Evolutionary conservation across 2,329 filamentous ascomycete species (phyloP), one percentile per base, ranked within the genome.

Genomic region (Neopestalotiopsis sp.): DNA sequence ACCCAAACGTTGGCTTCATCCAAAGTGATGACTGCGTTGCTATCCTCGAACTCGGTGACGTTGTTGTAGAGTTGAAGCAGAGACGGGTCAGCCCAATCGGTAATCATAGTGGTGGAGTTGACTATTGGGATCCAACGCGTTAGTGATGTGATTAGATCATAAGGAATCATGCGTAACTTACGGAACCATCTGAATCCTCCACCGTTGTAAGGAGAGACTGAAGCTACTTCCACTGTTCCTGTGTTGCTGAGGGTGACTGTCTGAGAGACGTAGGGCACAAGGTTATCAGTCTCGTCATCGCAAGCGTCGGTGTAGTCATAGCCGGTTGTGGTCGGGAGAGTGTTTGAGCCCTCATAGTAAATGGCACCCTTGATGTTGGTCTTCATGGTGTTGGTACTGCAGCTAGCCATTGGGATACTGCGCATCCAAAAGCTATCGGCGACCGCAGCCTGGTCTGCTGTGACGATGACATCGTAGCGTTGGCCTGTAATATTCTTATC

Each of bases 301-400:
- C 82, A 84, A 17, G 73, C 70, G 24, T 76, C 73, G 0, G 62
- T 66, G 52, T 71, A 74, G 32, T 64, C 40, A 40, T 69, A 74
- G 6, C 65, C 71, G 13, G 69, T 73, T 61, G 69, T 74, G 56
- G 24, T 70, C 2, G 69, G 72, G 24, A 24, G 73, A 38, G 67
- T 71, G 38, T 69, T 71, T 30, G 69, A 74, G 32, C 73, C 72
- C 42, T 78, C 76, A 70, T 84, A 84, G 38, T 78, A 81, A 4
- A 89, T 72, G 58, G 89, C 85, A 1, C 85, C 87, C 60, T 76
- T 82, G 72, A 87, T 85, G 70, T 85, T 82, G 60, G 81, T 76
- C 0, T 75, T 67, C 40, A 76, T 82, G 32, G 74, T 74, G 57
- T 84, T 85, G 2, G 76, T 72, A 0, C 78, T 81, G 72, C 85